Evolutionary conservation across 257 asterid genomes (phyloP), one percentile per base, ranked within the genome.

Genomic region (Petrea volubilis): DNA sequence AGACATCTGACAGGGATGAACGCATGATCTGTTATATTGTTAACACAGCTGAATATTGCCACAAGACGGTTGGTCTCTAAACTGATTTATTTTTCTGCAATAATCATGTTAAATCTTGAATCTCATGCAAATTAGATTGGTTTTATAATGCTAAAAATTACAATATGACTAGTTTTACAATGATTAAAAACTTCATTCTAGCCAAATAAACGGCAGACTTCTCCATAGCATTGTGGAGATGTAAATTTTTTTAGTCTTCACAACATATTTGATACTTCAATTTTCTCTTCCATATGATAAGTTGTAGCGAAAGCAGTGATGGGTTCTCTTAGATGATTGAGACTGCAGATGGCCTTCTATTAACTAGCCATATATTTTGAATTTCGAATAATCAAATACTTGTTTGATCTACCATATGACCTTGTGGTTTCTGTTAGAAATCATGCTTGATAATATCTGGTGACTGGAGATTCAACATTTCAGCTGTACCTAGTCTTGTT

Each of bases 21-120:
- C 91, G 91, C 38, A 79, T 88, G 75, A 91, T 92, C 76, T 92
- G 99, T 83, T 91, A 95, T 71, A 90, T 95, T 25, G 99, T 95
- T 40, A 95, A 92, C 85, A 95, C 99, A 67, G 97, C 99, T 80
- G 99, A 95, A 81, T 95, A 95, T 86, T 95, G 99, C 79, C 99
- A 90, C 85, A 92, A 77, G 79, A 95, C 99, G 89, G 99, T 90
- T 75, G 34, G 86, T 78, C 77, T 51, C 64, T 14, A 9, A 62
- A 68, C 63, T 55, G 65, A 80, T 56, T 47, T 53, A 47, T 70
- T 25, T 73, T n/a, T 67, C 64, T 52, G 57, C 53, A 18, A 29
- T 44, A n/a, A 18, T 25, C 50, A 24, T 10, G 36, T 57, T 67
- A 34, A 17, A 50, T 41, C 18, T 67, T 20, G 17, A 44, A 21